phyloP scores from a whole-genome alignment of 805 yeast species.

The Ogataea philodendri region DNA sequence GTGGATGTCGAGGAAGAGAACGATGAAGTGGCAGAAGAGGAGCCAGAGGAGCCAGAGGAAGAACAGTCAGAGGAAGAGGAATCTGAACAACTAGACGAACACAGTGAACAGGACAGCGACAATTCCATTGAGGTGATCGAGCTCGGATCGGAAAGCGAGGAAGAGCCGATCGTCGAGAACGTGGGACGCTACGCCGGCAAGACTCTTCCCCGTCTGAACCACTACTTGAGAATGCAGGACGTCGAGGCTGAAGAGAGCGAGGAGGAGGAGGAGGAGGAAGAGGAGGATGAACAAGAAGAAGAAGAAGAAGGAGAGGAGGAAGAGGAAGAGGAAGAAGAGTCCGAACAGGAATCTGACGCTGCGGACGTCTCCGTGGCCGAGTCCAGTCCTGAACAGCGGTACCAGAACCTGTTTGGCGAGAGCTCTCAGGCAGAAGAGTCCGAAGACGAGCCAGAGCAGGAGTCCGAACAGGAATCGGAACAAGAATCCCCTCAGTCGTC shows the following conservation, averaged over 20 bases:
- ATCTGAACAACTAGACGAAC: slow-evolving; percentile 4
- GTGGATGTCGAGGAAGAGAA: slow-evolving; percentile 10
- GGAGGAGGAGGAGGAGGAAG: slow-evolving; percentile 11
- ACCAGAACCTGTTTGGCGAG: no score
- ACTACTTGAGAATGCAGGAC: slow-evolving; percentile 4
- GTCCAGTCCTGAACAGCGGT: no score
- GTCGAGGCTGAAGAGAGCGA: slow-evolving; percentile 5
- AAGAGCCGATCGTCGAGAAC: slow-evolving; percentile 9
- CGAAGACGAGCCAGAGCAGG: neutral
- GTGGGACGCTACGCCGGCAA: slow-evolving; percentile 7
- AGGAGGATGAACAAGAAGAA: slow-evolving; percentile 13
- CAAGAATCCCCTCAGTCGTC: no score
- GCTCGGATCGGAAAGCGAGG: slow-evolving; percentile 18
- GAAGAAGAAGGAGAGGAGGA: slow-evolving; percentile 4
- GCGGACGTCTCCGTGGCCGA: no score
- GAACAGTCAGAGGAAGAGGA: slow-evolving; percentile 13
- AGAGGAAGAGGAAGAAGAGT: neutral
- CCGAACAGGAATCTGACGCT: no score
- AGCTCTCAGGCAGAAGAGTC: neutral
- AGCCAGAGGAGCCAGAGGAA: slow-evolving; percentile 9
- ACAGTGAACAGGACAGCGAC: slow-evolving; percentile 4
- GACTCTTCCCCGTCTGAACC: slow-evolving; percentile 5
- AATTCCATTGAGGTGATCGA: slow-evolving; percentile 14
- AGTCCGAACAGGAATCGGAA: neutral
- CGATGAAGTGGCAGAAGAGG: slow-evolving; percentile 12